These are phyloP conservation scores for Wolfiporia cocos DNA, from an alignment of 1,284 basidiomycete species.

Conservation along the genomic window DNA sequence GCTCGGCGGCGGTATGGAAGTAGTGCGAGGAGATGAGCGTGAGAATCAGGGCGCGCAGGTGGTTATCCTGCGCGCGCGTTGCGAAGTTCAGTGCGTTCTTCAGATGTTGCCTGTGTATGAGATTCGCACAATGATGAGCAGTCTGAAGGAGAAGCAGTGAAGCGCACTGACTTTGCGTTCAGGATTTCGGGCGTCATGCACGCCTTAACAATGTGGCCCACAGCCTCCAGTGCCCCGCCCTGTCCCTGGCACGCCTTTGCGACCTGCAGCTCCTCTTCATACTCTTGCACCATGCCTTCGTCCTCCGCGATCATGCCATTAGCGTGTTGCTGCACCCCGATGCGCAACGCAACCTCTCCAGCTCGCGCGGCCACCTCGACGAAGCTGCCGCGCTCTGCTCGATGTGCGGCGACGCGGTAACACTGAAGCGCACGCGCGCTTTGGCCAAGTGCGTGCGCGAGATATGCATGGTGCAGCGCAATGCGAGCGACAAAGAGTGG, in stretches of 20 bases:
- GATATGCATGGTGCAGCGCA: constrained; percentile 61
- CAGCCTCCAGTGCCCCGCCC: constrained; percentile 49
- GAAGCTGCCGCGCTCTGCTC: constrained; percentile 42
- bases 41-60: constrained; percentile 61
- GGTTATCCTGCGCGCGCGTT: constrained; percentile 56
- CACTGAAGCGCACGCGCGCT: constrained; percentile 47
- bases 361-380: constrained; percentile 51
- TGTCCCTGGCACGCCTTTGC: constrained; percentile 36
- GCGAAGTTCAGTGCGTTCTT: constrained; percentile 53
- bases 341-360: constrained; percentile 51
- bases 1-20: constrained; percentile 58
- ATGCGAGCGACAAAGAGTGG: constrained; percentile 51
- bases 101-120: constrained; percentile 45
- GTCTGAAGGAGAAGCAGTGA: too few species aligned
- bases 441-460: constrained; percentile 54
- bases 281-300: constrained; percentile 13
- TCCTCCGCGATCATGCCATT: constrained; percentile 12
- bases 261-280: constrained; percentile 29
- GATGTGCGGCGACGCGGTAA: constrained; percentile 51
- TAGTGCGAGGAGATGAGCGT: constrained; percentile 65
- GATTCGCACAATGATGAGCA: not conserved
- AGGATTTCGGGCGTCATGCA: constrained; percentile 50
- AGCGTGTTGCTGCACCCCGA: constrained; percentile 34
- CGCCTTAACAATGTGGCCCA: constrained; percentile 49
- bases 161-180: constrained; percentile 51